These are phyloP conservation scores for Parathielavia hyrcaniae DNA, from an alignment of 495 filamentous ascomycete genomes.

Conservation along the genomic window DNA sequence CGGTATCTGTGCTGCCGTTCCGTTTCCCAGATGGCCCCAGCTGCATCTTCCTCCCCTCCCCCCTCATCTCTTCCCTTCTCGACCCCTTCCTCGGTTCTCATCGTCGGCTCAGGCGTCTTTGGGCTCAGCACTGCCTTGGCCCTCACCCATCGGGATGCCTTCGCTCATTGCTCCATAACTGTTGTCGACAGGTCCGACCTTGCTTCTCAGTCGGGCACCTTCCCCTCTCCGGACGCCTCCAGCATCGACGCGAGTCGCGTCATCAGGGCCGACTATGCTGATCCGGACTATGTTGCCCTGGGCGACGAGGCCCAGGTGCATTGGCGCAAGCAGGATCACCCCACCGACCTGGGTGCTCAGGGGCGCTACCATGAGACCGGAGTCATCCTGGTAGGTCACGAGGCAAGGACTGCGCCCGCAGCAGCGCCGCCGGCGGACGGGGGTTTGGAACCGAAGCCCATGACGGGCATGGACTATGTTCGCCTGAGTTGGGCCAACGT, in stretches of 20 bases:
- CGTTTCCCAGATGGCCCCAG: conserved; percentile 10
- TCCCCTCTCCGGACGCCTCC: conserved; percentile 63
- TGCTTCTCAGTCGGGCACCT: conserved; percentile 40
- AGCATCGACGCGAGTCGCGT: conserved; percentile 73
- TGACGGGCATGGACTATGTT: conserved; percentile 58
- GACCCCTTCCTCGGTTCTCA: conserved; percentile 54
- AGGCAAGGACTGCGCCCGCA: conserved; percentile 7
- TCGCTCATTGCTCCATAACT: conserved; percentile 53
- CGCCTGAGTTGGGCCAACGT: conserved; percentile 61
- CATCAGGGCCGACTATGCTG: conserved; percentile 75
- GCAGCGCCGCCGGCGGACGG: conserved; percentile 16
- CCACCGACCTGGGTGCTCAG: conserved; percentile 49
- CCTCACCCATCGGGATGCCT: conserved; percentile 50
- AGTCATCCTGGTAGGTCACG: conserved; percentile 56
- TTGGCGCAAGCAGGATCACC: conserved; percentile 61
- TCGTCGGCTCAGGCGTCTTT: conserved; percentile 73
- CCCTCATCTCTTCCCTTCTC: conserved; percentile 18
- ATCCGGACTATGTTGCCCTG: conserved; percentile 64
- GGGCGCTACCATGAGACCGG: conserved; percentile 73
- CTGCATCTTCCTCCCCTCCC: conserved; percentile 16
- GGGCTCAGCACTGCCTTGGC: conserved; percentile 64
- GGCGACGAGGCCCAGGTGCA: conserved; percentile 57
- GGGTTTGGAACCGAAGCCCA: conserved; percentile 34
- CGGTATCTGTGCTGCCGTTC: conserved; percentile 8
- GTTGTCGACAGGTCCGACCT: conserved; percentile 57